phyloP scores from a whole-genome alignment of 345 rosid genomes.

The Citrus australasica region DNA sequence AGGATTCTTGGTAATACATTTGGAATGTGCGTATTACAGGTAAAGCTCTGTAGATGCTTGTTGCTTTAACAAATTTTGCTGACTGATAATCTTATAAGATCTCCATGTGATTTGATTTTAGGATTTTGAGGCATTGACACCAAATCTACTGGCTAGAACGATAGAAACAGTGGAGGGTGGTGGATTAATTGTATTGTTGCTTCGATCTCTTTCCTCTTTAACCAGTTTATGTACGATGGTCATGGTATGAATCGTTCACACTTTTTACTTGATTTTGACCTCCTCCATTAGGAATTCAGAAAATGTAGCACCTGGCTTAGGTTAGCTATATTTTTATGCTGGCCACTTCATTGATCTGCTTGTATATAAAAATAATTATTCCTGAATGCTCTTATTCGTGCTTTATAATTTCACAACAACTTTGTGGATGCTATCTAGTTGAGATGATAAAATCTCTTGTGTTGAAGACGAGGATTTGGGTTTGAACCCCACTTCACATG shows the following conservation, averaged over 20 bases:
- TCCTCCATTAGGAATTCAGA: neutral
- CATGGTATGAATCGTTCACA: conserved; percentile 55
- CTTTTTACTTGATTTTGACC: neutral
- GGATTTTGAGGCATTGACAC: conserved; percentile 98
- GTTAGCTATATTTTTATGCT: neutral
- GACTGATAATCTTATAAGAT: conserved; percentile 6
- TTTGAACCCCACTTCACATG: no score
- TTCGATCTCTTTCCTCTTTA: conserved; percentile 75
- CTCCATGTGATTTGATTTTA: conserved; percentile 22
- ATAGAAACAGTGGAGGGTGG: conserved; percentile 99
- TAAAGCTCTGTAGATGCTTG: conserved; percentile 16
- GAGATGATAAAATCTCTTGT: no score
- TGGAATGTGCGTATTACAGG: conserved; percentile 97
- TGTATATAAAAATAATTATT: neutral
- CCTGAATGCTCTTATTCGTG: neutral
- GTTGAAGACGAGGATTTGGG: no score
- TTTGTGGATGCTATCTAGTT: no score
- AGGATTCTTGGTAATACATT: conserved; percentile 89
- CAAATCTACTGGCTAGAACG: conserved; percentile 92
- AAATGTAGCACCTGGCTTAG: neutral
- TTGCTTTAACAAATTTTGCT: neutral
- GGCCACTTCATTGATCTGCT: neutral
- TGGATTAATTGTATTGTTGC: conserved; percentile 73
- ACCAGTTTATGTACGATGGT: conserved; percentile 94
- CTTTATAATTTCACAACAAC: neutral